Conservation (phyloP, 2,329 filamentous ascomycete genomes). For the Westerdykella aurantiaca region DNA sequence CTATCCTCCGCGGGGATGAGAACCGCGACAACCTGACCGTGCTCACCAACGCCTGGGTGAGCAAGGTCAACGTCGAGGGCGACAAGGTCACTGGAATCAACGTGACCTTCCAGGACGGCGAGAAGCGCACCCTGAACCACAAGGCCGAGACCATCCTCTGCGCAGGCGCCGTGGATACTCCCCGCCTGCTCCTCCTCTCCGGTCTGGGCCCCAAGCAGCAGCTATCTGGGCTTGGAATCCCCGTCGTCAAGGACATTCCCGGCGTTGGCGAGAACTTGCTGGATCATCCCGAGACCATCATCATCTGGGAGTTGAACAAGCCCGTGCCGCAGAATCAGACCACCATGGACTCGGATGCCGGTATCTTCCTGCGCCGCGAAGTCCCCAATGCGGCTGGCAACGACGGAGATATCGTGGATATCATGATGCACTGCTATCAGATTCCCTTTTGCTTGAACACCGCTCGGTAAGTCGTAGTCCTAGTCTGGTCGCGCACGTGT, state of each 20-base stretch:
- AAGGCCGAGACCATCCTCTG: conserved; percentile 73
- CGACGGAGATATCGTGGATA: conserved; percentile 71
- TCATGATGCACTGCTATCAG: conserved; percentile 98
- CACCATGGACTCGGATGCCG: conserved; percentile 86
- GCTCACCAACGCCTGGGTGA: conserved; percentile 83
- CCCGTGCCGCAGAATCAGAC: conserved; percentile 74
- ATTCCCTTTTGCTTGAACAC: conserved; percentile 90
- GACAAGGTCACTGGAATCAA: conserved; percentile 69
- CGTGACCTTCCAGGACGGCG: conserved; percentile 58
- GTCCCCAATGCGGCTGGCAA: conserved; percentile 59
- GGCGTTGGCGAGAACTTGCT: conserved; percentile 60
- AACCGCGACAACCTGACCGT: conserved; percentile 77
- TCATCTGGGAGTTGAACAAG: conserved; percentile 73
- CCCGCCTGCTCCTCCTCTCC: conserved; percentile 55
- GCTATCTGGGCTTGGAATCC: conserved; percentile 43
- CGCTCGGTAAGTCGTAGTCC: conserved; percentile 45
- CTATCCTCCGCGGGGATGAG: conserved; percentile 78
- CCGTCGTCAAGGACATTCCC: conserved; percentile 55
- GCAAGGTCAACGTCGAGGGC: conserved; percentile 66
- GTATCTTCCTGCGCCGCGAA: conserved; percentile 80
- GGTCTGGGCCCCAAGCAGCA: conserved; percentile 47
- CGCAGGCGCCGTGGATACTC: conserved; percentile 76
- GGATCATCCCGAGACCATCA: conserved; percentile 61
- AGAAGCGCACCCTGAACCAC: conserved; percentile 52
- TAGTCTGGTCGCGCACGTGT: background rate